Evolutionary conservation across 805 yeast species (phyloP).

Genomic region (Lachancea dasiensis): DNA sequence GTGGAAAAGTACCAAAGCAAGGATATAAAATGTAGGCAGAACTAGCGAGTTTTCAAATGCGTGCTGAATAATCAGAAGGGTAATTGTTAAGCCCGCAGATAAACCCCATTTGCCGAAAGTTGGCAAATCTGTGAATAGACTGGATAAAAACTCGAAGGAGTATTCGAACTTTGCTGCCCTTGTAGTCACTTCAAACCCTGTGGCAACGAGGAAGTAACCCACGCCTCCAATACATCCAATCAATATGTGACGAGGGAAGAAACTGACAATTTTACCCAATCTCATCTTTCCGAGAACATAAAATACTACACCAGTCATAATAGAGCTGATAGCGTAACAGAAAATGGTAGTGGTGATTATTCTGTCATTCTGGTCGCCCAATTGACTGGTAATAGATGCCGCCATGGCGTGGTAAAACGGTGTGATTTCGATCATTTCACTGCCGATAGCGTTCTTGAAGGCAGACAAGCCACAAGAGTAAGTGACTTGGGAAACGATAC

Average conservation of each 20-base stretch:
- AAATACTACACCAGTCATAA: constrained; percentile 83
- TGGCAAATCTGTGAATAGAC: constrained; percentile 33
- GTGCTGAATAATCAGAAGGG: constrained; percentile 59
- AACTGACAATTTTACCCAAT: constrained; percentile 84
- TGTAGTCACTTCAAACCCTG: constrained; percentile 90
- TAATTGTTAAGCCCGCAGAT: constrained; percentile 58
- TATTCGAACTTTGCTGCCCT: constrained; percentile 68
- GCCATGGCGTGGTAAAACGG: constrained; percentile 98
- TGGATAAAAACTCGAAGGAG: constrained; percentile 47
- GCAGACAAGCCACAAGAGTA: constrained; percentile 88
- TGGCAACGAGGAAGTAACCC: constrained; percentile 83
- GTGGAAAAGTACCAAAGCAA: constrained; percentile 67
- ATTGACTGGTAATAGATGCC: constrained; percentile 50
- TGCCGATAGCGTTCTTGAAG: constrained; percentile 86
- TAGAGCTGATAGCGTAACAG: constrained; percentile 74
- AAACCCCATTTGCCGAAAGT: constrained; percentile 59
- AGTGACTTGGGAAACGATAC: constrained; percentile 82
- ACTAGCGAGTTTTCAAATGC: constrained; percentile 59
- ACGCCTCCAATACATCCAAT: constrained; percentile 99
- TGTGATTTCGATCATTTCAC: constrained; percentile 98
- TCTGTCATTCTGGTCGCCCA: constrained; percentile 38
- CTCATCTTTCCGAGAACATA: constrained; percentile 67
- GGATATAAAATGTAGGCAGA: constrained; percentile 75
- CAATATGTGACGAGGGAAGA: constrained; percentile 91
- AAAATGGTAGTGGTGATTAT: constrained; percentile 82